Base-by-base conservation (phyloP, 1,284 basidiomycete genomes). In the Cutaneotrichosporon sp. region DNA sequence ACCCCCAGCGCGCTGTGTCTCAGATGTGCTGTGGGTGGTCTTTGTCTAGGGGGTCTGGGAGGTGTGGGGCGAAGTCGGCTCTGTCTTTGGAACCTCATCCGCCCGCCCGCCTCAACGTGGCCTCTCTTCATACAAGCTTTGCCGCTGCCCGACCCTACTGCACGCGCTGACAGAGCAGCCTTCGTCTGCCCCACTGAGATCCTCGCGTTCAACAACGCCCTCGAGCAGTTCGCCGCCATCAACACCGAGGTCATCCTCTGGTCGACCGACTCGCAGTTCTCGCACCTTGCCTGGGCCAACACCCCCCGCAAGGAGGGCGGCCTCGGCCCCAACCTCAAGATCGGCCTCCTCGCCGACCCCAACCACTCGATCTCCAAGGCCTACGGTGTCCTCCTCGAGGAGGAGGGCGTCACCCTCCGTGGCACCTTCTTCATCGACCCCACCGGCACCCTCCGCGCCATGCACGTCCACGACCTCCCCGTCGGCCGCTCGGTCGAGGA, bases 181-280 rank as follows among this genome's bases (percentile, higher is more conserved):
- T 73, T 93, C 72, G 91, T 94, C 71, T 93, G 92, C 82, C 92
- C 92, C 36, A 93, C 92, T 66, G 92, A 95, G 80, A 93, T 95
- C 75, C 86, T 94, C 50, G 92, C 92, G 1, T 95, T 93, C 85
- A 92, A 94, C 79, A 88, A 90, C 68, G 88, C 90, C 7, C 85
- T 94, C 52, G 75, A 85, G 50, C 82, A 85, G 69, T 92, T 95
- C 83, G 82, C 85, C 59, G 84, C 84, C 61, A 82, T 93, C 69
- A 86, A 87, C 79, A 87, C 90, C 49, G 83, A 83, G 58, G 87
- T 95, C 56, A 85, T 94, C 64, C 88, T 89, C 66, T 76, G 79
- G 70, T 94, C 92, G 27, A 93, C 91, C 62, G 92, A 95, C 80
- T 93, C 91, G 11, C 85, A 92, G 74, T 94, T 86, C 83, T 87